These are phyloP conservation scores for Cornus florida DNA, from an alignment of 148 eudicot species.

Conservation along the genomic window DNA sequence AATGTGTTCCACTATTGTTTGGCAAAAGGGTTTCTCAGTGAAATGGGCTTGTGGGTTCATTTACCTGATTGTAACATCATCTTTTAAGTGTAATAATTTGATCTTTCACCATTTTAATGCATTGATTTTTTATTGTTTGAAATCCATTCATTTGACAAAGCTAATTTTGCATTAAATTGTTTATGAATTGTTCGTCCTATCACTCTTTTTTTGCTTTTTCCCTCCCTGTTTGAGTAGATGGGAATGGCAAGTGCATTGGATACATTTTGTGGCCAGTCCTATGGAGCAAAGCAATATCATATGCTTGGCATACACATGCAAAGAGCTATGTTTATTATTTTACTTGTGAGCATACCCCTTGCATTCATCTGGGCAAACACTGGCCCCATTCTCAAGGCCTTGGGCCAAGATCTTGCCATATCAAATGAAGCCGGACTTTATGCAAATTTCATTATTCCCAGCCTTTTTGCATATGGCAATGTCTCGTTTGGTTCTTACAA, in stretches of 20 bases:
- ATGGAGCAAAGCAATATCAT: constrained; percentile 63
- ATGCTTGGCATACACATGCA: constrained; percentile 67
- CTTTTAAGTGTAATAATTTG: too few relatives aligned
- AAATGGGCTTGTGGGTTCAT: too few relatives aligned
- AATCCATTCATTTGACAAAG: too few relatives aligned
- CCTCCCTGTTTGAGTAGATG: constrained; percentile 25
- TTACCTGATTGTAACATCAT: too few relatives aligned
- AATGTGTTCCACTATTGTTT: too few relatives aligned
- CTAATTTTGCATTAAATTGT: too few relatives aligned
- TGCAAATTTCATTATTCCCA: constrained; percentile 53
- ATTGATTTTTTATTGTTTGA: too few relatives aligned
- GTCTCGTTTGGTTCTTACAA: constrained; percentile 59
- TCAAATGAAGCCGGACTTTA: constrained; percentile 49
- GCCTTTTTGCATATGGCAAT: constrained; percentile 57
- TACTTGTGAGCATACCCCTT: constrained; percentile 49
- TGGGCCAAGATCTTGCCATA: constrained; percentile 57
- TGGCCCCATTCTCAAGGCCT: constrained; percentile 36
- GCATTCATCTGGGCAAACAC: constrained; percentile 58
- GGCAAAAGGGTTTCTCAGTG: too few relatives aligned
- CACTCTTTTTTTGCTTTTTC: too few relatives aligned
- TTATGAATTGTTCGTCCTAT: too few relatives aligned
- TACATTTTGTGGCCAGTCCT: constrained; percentile 69
- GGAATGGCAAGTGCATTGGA: constrained; percentile 70
- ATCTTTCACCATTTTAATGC: too few relatives aligned
- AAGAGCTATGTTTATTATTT: constrained; percentile 50